Evolutionary conservation across 345 rosid genomes (phyloP).

Genomic region (Hevea brasiliensis): DNA sequence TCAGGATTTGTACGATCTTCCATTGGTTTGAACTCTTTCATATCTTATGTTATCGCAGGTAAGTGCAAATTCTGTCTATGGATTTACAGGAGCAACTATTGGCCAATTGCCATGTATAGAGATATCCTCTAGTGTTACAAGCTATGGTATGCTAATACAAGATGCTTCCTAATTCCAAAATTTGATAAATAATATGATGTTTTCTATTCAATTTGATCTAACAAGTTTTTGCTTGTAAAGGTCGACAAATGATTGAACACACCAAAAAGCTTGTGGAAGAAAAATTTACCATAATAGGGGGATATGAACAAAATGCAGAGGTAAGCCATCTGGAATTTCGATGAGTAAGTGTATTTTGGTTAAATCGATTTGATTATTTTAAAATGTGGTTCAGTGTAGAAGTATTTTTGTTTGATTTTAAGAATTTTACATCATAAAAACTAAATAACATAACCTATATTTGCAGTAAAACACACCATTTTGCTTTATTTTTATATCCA

Average conservation of each 20-base stretch:
- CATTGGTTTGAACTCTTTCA: conserved; percentile 12
- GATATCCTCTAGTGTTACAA: conserved; percentile 97
- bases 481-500: too few relatives aligned
- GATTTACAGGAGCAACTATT: conserved; percentile 95
- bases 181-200: background rate
- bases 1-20: background rate
- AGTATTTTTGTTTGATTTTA: too few relatives aligned
- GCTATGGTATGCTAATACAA: conserved; percentile 64
- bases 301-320: conserved; percentile 87
- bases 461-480: too few relatives aligned
- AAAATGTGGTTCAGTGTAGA: too few relatives aligned
- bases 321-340: conserved; percentile 33
- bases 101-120: conserved; percentile 92
- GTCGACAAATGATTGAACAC: conserved; percentile 98
- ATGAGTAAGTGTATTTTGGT: background rate
- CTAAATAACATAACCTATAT: too few relatives aligned
- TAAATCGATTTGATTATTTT: too few relatives aligned
- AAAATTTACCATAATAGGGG: conserved; percentile 68
- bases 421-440: too few relatives aligned
- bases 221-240: conserved; percentile 44
- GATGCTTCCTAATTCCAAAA: background rate
- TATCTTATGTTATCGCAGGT: conserved; percentile 46
- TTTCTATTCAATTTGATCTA: conserved; percentile 21
- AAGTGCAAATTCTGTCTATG: conserved; percentile 97
- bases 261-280: conserved; percentile 89